phyloP scores from a whole-genome alignment of 805 yeast species.

The Teunomyces pallodes region DNA sequence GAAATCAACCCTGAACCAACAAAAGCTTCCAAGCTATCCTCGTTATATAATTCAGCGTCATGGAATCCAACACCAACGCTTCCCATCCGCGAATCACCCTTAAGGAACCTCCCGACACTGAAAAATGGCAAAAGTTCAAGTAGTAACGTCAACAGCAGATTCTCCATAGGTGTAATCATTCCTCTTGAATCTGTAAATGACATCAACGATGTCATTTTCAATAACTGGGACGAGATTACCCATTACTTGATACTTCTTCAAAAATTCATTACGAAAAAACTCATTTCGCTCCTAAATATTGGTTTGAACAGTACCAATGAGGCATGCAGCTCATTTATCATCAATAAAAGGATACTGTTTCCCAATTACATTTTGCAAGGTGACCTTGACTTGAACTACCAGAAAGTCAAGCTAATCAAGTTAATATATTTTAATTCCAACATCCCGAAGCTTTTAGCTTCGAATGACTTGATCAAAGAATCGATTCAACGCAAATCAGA shows the following conservation, averaged over 20 bases:
- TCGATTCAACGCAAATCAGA: slow-evolving; percentile 5
- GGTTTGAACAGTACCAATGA: slow-evolving; percentile 9
- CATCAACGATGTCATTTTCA: slow-evolving; percentile 41
- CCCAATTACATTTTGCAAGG: slow-evolving; percentile 38
- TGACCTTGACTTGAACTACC: slow-evolving; percentile 42
- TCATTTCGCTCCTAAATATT: slow-evolving; percentile 24
- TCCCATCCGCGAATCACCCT: slow-evolving; percentile 18
- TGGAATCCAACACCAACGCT: slow-evolving; percentile 48
- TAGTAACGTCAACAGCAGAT: slow-evolving; percentile 32
- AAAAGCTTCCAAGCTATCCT: neutral
- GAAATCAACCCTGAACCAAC: slow-evolving; percentile 2
- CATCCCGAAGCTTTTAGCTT: slow-evolving; percentile 46
- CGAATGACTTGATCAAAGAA: slow-evolving; percentile 36
- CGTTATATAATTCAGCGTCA: neutral
- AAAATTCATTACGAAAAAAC: slow-evolving; percentile 35
- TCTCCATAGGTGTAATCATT: slow-evolving; percentile 48
- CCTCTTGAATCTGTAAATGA: slow-evolving; percentile 39
- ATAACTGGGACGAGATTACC: slow-evolving; percentile 49
- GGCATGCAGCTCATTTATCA: slow-evolving; percentile 15
- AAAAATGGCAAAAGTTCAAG: slow-evolving; percentile 2
- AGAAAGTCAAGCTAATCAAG: slow-evolving; percentile 35
- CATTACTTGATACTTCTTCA: slow-evolving; percentile 40
- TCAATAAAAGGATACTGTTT: slow-evolving; percentile 36
- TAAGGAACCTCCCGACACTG: slow-evolving; percentile 8
- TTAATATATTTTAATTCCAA: slow-evolving; percentile 39